Percentiles rank a stretch among this genome's conserved stretches.
These are phyloP conservation scores for Rhynchospora breviuscula DNA, from an alignment of 176 grass and related monocot genomes.

Conservation along the genomic window DNA sequence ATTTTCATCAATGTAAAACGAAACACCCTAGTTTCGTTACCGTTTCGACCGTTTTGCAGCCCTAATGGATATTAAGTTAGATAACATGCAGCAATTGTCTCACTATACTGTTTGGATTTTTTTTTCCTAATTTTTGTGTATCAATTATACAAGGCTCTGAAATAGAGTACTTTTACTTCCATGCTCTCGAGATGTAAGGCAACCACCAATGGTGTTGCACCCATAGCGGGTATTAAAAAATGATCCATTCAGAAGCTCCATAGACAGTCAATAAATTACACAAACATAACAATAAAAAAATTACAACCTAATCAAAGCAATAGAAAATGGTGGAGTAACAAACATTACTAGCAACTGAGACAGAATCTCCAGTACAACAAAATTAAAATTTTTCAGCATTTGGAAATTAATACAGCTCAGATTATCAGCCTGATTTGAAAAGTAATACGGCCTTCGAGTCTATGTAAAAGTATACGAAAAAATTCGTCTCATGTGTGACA, in stretches of 20 bases:
- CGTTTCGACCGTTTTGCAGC: too few relatives aligned
- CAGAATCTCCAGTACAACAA: neutral
- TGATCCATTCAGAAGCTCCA: neutral
- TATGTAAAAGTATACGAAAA: constrained; percentile 77
- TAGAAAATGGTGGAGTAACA: neutral
- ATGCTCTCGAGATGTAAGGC: too few relatives aligned
- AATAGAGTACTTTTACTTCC: too few relatives aligned
- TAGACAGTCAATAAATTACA: constrained; percentile 2
- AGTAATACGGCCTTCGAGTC: constrained; percentile 74
- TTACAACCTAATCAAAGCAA: neutral
- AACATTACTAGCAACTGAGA: neutral
- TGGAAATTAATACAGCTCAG: neutral
- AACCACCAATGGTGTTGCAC: too few relatives aligned
- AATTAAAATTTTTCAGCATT: neutral
- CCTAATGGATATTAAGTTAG: too few relatives aligned
- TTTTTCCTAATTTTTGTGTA: too few relatives aligned
- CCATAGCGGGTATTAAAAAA: too few relatives aligned
- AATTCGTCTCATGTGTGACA: constrained; percentile 79
- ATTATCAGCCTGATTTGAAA: constrained; percentile 75
- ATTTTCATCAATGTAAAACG: too few relatives aligned
- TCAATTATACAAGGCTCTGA: too few relatives aligned
- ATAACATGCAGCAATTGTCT: too few relatives aligned
- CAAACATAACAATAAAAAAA: constrained; percentile 4
- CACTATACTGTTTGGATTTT: too few relatives aligned
- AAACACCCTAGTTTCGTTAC: too few relatives aligned